phyloP scores from a whole-genome alignment of 192 early-diverging fungal genomes.

The Backusella mclennaniae region DNA sequence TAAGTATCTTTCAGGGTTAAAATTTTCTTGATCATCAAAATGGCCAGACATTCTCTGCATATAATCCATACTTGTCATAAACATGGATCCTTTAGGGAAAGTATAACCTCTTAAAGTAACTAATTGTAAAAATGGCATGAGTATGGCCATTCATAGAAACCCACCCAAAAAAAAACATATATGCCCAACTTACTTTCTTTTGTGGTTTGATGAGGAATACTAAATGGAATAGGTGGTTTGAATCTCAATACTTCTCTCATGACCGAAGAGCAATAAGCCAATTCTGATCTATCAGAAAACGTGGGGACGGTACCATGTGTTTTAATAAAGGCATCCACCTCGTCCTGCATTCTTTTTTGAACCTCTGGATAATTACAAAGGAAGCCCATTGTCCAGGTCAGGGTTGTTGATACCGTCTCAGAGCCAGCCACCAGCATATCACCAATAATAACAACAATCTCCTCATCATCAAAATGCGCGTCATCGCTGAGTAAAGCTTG shows the following conservation, averaged over 20 bases:
- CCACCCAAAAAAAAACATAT: not conserved
- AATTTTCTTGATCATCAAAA: slow-evolving; percentile 46
- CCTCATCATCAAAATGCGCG: not conserved
- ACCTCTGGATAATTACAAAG: not conserved
- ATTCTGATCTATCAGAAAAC: not conserved
- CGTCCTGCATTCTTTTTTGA: not conserved
- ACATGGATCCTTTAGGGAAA: slow-evolving; percentile 45
- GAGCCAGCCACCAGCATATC: not conserved
- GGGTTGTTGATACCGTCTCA: not conserved
- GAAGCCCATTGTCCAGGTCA: not conserved
- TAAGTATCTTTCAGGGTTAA: slow-evolving; percentile 44
- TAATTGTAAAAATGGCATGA: not conserved
- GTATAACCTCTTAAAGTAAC: slow-evolving; percentile 35
- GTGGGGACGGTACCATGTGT: not conserved
- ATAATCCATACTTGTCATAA: slow-evolving; percentile 46
- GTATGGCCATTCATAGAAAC: not conserved
- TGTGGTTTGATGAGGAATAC: not conserved
- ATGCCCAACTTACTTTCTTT: slow-evolving; percentile 3
- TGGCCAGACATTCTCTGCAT: slow-evolving; percentile 38
- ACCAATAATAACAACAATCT: not conserved
- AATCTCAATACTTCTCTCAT: slow-evolving; percentile 9
- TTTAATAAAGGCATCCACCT: not conserved
- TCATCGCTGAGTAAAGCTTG: not conserved
- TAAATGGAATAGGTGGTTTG: not conserved
- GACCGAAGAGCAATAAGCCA: not conserved